Percentiles rank a stretch among this genome's conserved stretches.
phyloP scores from a whole-genome alignment of 2,329 filamentous ascomycete genomes.

The Chaetomium strumarium region DNA sequence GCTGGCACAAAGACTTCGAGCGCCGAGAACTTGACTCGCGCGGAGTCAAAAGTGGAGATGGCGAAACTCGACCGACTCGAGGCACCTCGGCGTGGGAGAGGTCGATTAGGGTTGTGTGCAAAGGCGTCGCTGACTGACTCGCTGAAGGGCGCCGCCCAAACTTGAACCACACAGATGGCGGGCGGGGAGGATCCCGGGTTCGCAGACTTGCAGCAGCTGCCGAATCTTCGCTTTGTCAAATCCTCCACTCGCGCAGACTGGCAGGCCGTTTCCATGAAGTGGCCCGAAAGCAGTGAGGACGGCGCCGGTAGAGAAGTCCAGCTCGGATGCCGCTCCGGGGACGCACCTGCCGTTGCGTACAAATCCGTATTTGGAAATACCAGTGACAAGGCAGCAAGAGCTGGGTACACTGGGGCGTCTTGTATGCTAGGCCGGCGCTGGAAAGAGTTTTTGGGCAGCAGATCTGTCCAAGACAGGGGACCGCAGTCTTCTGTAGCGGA shows the following conservation, averaged over 20 bases:
- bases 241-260: neutral
- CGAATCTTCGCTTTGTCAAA: slow-evolving; percentile 16
- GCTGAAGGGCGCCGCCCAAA: slow-evolving; percentile 2
- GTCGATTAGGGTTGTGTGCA: slow-evolving; percentile 23
- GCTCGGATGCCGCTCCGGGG: neutral
- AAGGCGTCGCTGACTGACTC: slow-evolving; percentile 15
- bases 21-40: slow-evolving; percentile 16
- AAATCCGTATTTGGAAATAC: slow-evolving; percentile 2
- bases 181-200: slow-evolving; percentile 27
- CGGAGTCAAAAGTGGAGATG: slow-evolving; percentile 25
- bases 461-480: slow-evolving; percentile 19
- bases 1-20: slow-evolving; percentile 14
- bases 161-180: neutral
- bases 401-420: slow-evolving; percentile 2
- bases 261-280: neutral
- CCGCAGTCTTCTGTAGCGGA: slow-evolving; percentile 18
- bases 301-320: neutral
- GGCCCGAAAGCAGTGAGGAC: neutral
- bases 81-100: slow-evolving; percentile 15
- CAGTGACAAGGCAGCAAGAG: neutral
- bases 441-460: slow-evolving; percentile 12
- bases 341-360: slow-evolving; percentile 2
- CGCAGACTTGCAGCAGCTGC: slow-evolving; percentile 19
- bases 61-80: slow-evolving; percentile 19
- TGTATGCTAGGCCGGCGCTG: slow-evolving; percentile 5